A percentile compares a stretch with the other conserved stretches of the same genome.
phyloP scores from a whole-genome alignment of 306 rosid genomes.

The Parietaria judaica region DNA sequence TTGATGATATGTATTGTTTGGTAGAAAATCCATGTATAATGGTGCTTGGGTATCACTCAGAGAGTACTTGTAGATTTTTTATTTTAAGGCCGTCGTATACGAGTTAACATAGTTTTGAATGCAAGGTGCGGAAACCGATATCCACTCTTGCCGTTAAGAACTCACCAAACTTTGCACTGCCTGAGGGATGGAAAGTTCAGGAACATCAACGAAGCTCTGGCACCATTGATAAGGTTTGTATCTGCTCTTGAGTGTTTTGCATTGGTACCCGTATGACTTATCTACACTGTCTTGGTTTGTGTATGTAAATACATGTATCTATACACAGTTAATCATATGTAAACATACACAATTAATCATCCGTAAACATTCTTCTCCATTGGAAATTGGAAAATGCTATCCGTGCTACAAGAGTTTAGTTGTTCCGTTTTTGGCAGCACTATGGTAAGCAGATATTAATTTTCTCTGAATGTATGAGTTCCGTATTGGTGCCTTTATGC shows the following conservation, averaged over 20 bases:
- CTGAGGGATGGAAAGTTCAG: constrained; percentile 33
- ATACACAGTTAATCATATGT: neutral
- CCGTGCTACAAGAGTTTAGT: constrained; percentile 12
- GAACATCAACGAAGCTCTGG: constrained; percentile 21
- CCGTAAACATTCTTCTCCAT: neutral
- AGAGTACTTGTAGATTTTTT: no score
- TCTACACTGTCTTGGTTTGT: neutral
- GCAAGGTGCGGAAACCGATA: constrained; percentile 18
- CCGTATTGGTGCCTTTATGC: neutral
- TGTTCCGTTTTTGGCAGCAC: constrained; percentile 21
- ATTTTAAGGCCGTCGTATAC: neutral
- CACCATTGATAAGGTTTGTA: constrained; percentile 25
- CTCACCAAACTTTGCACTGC: constrained; percentile 22
- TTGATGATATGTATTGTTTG: neutral
- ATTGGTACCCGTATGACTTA: neutral
- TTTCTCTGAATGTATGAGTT: neutral
- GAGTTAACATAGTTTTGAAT: constrained; percentile 1
- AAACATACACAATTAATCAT: neutral
- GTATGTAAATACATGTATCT: neutral
- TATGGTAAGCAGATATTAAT: constrained; percentile 26
- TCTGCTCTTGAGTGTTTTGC: neutral
- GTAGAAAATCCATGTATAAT: neutral
- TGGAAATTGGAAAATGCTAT: neutral
- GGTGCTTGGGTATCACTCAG: neutral
- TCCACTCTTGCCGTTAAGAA: neutral